Evolutionary conservation across 768 basidiomycete genomes (phyloP), one percentile per base, ranked within the genome.

Genomic region (Candolleomyces eurysporus): DNA sequence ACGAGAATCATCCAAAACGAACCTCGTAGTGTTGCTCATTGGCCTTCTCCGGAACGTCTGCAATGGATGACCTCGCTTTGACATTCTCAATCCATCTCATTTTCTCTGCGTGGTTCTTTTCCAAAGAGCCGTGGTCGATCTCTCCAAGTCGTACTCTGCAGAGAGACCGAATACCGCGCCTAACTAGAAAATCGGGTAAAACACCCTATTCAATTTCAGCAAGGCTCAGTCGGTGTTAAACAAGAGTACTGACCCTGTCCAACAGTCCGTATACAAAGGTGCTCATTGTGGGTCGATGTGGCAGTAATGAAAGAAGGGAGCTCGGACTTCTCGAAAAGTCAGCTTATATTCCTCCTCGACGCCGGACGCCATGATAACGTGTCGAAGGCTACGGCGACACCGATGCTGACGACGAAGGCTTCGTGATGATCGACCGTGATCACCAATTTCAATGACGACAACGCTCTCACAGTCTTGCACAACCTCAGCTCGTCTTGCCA

Each of bases 21-120:
- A 87, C 88, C 76, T 90, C 88, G 70, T 90, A 90, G 66, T 90
- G 88, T 69, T 90, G 89, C 67, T 90, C 85, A 64, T 91, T 90
- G 19, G 88, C 89, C 67, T 86, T 87, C 43, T 84, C 80, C 0
- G 87, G 81, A 11, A 82, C 77, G 61, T 84, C 85, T 3, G 88
- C 87, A 61, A 89, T 89, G 31, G 76, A 79, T 3, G 64, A 67
- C 16, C 83, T 73, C 0, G 76, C 73, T 21, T 81, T 79, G 26
- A 88, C 82, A 17, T 74, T 78, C 59, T 84, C 81, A 43, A 90
- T 86, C 79, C 83, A 89, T 55, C 79, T 72, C 84, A 88, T 87
- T 68, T 90, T 90, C 13, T 82, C 81, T 2, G 78, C 80, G 75
- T 87, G 83, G 66, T 87, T 87, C 13, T 79, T 81, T 51, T 83